phyloP scores from a whole-genome alignment of 148 eudicot genomes.

The Vaccinium corymbosum region DNA sequence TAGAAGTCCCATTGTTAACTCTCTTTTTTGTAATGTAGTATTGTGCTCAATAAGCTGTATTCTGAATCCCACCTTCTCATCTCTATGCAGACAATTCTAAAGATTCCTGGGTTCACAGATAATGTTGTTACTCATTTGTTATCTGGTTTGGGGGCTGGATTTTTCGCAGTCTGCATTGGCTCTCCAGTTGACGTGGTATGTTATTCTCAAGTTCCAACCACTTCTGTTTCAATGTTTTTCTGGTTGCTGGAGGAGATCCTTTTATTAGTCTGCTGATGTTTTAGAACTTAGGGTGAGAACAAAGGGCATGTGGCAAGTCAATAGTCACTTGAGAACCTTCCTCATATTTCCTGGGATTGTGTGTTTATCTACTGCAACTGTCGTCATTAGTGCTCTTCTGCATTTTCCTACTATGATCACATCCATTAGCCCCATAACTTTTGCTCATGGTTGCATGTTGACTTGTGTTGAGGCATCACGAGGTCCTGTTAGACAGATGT shows the following conservation, averaged over 20 bases:
- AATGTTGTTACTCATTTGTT: conserved; percentile 82
- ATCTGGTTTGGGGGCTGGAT: conserved; percentile 94
- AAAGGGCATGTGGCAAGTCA: not conserved
- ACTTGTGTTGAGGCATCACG: not conserved
- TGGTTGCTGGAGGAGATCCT: not conserved
- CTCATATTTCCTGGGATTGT: not conserved
- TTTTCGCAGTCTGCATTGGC: conserved; percentile 95
- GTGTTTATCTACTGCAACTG: not conserved
- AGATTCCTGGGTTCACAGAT: conserved; percentile 92
- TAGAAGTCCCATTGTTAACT: not conserved
- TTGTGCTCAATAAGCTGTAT: not conserved
- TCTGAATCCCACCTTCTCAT: conserved; percentile 15
- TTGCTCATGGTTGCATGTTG: conserved; percentile 3
- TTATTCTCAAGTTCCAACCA: not conserved
- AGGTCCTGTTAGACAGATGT: not conserved
- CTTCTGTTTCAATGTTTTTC: conserved; percentile 8
- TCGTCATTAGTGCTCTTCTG: conserved; percentile 1
- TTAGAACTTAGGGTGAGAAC: not conserved
- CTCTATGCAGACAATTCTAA: conserved; percentile 69
- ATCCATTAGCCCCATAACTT: not conserved
- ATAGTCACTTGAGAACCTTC: not conserved
- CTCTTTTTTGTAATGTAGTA: not conserved
- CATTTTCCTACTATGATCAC: not conserved
- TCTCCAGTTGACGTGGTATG: conserved; percentile 98
- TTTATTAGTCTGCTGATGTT: not conserved